Conservation (phyloP, 2,329 filamentous ascomycete species). For the Penicillium sp. region DNA sequence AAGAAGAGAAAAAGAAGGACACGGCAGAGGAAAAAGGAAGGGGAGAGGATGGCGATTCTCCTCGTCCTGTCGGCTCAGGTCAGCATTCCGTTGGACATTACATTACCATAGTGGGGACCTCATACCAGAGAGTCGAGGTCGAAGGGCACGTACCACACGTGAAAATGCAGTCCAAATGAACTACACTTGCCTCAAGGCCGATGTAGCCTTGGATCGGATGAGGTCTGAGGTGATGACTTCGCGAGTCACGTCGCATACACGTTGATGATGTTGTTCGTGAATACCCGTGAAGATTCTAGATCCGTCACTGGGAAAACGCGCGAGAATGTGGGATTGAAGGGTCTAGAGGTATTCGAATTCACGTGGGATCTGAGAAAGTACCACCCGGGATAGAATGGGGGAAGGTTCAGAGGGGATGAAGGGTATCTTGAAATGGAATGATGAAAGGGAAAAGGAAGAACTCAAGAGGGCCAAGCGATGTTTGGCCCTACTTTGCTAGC, state of each 20-base stretch:
- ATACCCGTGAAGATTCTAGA: conserved; percentile 23
- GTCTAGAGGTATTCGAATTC: conserved; percentile 12
- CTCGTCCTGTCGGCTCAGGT: conserved; percentile 29
- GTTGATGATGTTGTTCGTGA: conserved; percentile 29
- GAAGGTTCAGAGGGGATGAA: conserved; percentile 11
- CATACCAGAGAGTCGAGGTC: conserved; percentile 29
- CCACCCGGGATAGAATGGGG: conserved; percentile 12
- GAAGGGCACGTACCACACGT: conserved; percentile 37
- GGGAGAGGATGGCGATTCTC: conserved; percentile 25
- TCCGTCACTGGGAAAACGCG: conserved; percentile 19
- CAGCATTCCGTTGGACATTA: conserved; percentile 35
- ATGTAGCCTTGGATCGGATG: conserved; percentile 17
- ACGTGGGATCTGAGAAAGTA: conserved; percentile 13
- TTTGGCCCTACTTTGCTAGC: conserved; percentile 41
- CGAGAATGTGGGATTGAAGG: conserved; percentile 12
- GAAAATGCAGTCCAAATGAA: conserved; percentile 27
- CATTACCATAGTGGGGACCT: conserved; percentile 29
- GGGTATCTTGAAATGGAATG: conserved; percentile 28
- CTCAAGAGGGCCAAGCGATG: conserved; percentile 38
- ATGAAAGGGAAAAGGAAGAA: conserved; percentile 30
- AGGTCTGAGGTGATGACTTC: conserved; percentile 15
- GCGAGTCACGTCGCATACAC: conserved; percentile 20
- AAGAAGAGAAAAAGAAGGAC: conserved; percentile 21
- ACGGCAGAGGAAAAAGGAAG: conserved; percentile 21
- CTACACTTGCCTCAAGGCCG: conserved; percentile 19